Base-by-base conservation (phyloP, 2,329 filamentous ascomycete species). In the Shiraia bambusicola region DNA sequence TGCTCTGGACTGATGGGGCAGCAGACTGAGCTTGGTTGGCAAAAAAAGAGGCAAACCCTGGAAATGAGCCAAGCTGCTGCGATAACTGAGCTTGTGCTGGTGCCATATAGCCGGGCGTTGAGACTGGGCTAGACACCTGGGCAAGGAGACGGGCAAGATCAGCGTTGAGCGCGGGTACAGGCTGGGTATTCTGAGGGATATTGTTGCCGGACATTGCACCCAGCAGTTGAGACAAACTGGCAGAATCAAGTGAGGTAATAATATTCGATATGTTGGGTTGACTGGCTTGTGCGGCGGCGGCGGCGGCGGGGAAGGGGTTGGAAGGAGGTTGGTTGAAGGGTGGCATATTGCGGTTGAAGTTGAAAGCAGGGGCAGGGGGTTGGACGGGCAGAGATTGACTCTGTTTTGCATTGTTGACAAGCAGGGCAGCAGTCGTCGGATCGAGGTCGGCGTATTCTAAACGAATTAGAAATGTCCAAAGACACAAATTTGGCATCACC, bases 371-470 rank as follows among this genome's bases (percentile, higher is more conserved):
- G 16, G 49, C 50, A 26, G 55, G 63, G 57, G 58, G 57, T 61
- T 61, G 70, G 6, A 58, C 57, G 12, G 59, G 52, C 32, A 58
- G 59, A 6, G 51, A 47, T 12, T 72, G 59, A 16, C 64, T 73
- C 49, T 76, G 69, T 65, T 87, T 91, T 37, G 84, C 81, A 44
- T 88, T 81, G 29, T 85, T 67, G 42, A 95, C 86, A 12, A 97
- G 80, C 55, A 94, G 88, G 12, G 87, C 88, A 3, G 88, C 89
- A 32, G 90, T 83, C 5, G 74, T 69, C 0, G 90, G 87, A 26
- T 94, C 86, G 2, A 96, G 77, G 55, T 91, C 84, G 42, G 86
- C 81, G 65, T 97, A 97, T 64, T 94, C 86, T 81, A 42, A 7
- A 31, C 8, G 33, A 17, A 15, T 66, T 45, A 67, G 59, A 40